Conservation (phyloP, 2,329 filamentous ascomycete genomes). For the Escovopsis weberi region DNA sequence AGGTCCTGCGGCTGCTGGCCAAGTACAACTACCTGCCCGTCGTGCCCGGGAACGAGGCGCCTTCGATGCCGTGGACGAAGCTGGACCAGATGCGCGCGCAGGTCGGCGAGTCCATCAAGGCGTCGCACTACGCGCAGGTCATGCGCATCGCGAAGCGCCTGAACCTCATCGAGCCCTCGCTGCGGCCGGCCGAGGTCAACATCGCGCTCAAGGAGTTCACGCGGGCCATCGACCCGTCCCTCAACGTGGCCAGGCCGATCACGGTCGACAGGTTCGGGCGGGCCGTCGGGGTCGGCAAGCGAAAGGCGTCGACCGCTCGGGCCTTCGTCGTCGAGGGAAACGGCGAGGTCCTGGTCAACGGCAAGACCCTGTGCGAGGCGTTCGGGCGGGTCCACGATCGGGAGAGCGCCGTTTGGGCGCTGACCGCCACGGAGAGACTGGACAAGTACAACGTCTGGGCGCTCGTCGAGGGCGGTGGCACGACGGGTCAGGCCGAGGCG, state of each 20-base stretch:
- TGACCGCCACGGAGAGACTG: slow-evolving; percentile 66
- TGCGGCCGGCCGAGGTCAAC: slow-evolving; percentile 58
- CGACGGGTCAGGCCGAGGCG: slow-evolving; percentile 90
- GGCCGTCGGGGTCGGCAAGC: slow-evolving; percentile 64
- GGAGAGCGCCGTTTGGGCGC: slow-evolving; percentile 83
- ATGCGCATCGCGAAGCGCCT: slow-evolving; percentile 63
- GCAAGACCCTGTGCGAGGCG: slow-evolving; percentile 63
- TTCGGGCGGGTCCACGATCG: slow-evolving; percentile 87
- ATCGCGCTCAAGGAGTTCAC: slow-evolving; percentile 55
- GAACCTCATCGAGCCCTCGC: slow-evolving; percentile 67
- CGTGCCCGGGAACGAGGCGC: slow-evolving; percentile 48
- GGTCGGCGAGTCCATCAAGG: slow-evolving; percentile 58
- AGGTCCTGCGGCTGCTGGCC: slow-evolving; percentile 55
- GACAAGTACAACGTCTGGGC: slow-evolving; percentile 98
- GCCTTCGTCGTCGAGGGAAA: slow-evolving; percentile 87
- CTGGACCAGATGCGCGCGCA: slow-evolving; percentile 59
- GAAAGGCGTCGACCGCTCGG: slow-evolving; percentile 75
- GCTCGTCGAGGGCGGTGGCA: slow-evolving; percentile 69
- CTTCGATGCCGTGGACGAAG: slow-evolving; percentile 68
- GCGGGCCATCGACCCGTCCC: slow-evolving; percentile 57
- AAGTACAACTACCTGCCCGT: slow-evolving; percentile 62
- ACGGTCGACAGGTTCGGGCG: slow-evolving; percentile 64
- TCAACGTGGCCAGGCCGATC: slow-evolving; percentile 46
- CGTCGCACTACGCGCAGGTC: slow-evolving; percentile 65
- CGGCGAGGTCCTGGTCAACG: slow-evolving; percentile 81